These are phyloP conservation scores for Pythium biforme DNA, from an alignment of 352 stramenopile species.

Conservation along the genomic window DNA sequence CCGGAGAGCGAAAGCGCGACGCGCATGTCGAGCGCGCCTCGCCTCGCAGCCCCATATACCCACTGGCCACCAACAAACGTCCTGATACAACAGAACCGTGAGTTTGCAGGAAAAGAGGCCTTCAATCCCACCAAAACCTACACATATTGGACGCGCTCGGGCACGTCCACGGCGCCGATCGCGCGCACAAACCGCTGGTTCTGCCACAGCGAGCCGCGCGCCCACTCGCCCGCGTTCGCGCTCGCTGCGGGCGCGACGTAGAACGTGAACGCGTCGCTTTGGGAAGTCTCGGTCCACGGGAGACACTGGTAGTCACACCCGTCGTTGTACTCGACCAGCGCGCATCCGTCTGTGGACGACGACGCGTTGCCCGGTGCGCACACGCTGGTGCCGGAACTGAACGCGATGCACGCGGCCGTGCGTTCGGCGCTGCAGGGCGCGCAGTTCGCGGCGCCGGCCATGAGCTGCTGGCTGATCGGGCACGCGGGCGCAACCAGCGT, in stretches of 20 bases:
- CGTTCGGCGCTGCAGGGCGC: background rate
- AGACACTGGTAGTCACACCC: constrained; percentile 14
- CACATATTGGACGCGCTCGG: constrained; percentile 7
- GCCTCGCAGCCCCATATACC: background rate
- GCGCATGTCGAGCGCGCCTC: background rate
- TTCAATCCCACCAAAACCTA: background rate
- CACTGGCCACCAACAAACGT: background rate
- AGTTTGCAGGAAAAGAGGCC: too few species aligned
- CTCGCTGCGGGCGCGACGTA: background rate
- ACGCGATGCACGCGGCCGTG: constrained; percentile 10
- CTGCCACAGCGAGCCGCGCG: background rate
- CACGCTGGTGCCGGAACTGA: background rate
- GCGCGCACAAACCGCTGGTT: constrained; percentile 4
- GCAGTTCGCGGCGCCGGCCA: constrained; percentile 1
- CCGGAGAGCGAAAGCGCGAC: constrained; percentile 2
- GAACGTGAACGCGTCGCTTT: constrained; percentile 7
- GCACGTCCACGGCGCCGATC: constrained; percentile 1
- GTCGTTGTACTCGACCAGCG: background rate
- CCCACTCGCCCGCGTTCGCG: background rate
- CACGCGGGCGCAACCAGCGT: background rate
- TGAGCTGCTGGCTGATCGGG: background rate
- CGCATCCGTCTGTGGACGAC: background rate
- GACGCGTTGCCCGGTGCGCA: background rate
- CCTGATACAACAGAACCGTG: background rate
- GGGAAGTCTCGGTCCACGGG: background rate